Percentiles rank a stretch among this genome's conserved stretches.
phyloP scores from a whole-genome alignment of 106 monocot genomes.

The Phalaenopsis equestris region DNA sequence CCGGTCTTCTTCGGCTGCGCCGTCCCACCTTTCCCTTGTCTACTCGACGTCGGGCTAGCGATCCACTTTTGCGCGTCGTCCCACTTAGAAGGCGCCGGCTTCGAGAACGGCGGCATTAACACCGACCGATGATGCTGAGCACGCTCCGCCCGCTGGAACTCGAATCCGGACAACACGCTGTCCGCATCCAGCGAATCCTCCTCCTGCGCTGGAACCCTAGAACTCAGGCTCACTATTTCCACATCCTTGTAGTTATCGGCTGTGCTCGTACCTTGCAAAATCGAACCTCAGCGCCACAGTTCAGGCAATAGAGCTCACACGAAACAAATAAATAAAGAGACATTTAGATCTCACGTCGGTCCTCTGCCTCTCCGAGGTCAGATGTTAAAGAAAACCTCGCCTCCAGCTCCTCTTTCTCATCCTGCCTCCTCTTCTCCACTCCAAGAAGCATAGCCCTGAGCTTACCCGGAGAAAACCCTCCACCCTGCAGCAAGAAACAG shows the following conservation, averaged over 20 bases:
- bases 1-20: slow-evolving; percentile 28
- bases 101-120: slow-evolving; percentile 52
- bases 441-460: slow-evolving; percentile 60
- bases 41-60: slow-evolving; percentile 60
- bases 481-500: slow-evolving; percentile 19
- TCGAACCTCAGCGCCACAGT: background rate
- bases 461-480: slow-evolving; percentile 56
- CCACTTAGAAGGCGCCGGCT: slow-evolving; percentile 85
- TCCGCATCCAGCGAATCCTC: slow-evolving; percentile 32
- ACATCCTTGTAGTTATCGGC: slow-evolving; percentile 39
- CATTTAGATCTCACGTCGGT: slow-evolving; percentile 4
- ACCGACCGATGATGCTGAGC: slow-evolving; percentile 21
- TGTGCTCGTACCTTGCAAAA: slow-evolving; percentile 19
- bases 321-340: background rate
- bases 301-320: slow-evolving; percentile 2
- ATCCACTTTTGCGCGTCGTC: slow-evolving; percentile 96
- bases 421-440: slow-evolving; percentile 39
- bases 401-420: slow-evolving; percentile 34
- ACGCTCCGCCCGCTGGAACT: slow-evolving; percentile 66
- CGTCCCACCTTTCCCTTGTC: slow-evolving; percentile 19
- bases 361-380: slow-evolving; percentile 12
- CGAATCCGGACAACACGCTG: slow-evolving; percentile 40
- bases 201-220: slow-evolving; percentile 17
- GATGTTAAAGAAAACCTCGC: slow-evolving; percentile 29
- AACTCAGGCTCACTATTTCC: slow-evolving; percentile 42